Conservation (phyloP, 2,329 filamentous ascomycete genomes). For the Penicillium aurantiogriseum region DNA sequence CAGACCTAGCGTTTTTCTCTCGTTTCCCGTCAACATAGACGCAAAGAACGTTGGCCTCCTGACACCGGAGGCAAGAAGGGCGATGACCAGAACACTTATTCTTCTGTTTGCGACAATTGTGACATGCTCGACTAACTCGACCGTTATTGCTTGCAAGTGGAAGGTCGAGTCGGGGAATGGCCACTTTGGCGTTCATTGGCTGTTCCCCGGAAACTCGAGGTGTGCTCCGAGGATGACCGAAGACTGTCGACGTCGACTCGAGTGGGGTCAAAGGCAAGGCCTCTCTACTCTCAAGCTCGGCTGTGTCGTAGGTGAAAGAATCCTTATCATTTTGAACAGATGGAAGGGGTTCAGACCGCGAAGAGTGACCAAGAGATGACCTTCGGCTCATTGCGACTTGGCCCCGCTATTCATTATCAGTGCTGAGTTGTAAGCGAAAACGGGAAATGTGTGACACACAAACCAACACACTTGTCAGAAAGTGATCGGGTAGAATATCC, state of each 20-base stretch:
- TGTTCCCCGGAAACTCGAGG: not conserved
- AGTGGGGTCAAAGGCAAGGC: not conserved
- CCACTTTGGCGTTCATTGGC: constrained; percentile 28
- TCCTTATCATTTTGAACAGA: not conserved
- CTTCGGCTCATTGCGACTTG: constrained; percentile 6
- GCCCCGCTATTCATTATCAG: constrained; percentile 3
- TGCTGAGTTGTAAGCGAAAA: not conserved
- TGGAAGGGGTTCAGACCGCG: not conserved
- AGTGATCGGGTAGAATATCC: not conserved
- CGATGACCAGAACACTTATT: constrained; percentile 48
- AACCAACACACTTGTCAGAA: not conserved
- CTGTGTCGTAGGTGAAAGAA: not conserved
- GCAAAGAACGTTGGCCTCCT: constrained; percentile 41
- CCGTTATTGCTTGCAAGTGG: constrained; percentile 26
- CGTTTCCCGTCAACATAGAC: constrained; percentile 47
- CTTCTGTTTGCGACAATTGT: constrained; percentile 47
- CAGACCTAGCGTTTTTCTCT: constrained; percentile 45
- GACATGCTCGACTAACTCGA: constrained; percentile 42
- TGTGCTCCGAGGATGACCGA: not conserved
- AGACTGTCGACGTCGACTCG: not conserved
- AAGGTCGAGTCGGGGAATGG: constrained; percentile 29
- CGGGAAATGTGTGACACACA: not conserved
- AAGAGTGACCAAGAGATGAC: not conserved
- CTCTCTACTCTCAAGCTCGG: not conserved
- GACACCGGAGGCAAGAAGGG: constrained; percentile 44